Evolutionary conservation across 78 protist species (phyloP), one percentile per base, ranked within the genome.

Genomic region (Acrasis kona): DNA sequence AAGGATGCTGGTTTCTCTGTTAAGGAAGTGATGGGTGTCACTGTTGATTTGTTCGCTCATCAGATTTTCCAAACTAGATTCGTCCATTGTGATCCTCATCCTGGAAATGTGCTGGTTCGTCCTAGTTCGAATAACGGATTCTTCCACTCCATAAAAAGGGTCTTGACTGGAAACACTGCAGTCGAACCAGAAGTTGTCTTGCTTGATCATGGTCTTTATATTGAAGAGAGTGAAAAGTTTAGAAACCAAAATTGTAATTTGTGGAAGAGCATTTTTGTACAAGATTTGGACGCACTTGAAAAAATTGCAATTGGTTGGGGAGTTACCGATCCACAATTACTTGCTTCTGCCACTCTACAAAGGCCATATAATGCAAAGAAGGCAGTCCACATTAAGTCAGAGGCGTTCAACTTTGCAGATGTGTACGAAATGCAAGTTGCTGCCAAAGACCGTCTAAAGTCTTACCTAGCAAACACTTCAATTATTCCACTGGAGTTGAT

Each of bases 161-260:
- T 7, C 6, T 28, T 4, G 30, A 5, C 6, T 2, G 30, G 6
- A 9, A 8, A 65, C 27, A 4, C 31, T 39, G 12, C 4, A 19
- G 65, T 64, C 50, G 37, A 2, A 42, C 32, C n/a, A n/a, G 81
- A 80, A 76, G 32, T 87, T 0, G 88, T 87, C 36, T 68, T 87
- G 10, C 84, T 87, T 1, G 92, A 87, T 70, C 92, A 87, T 70
- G 91, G 92, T 31, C 86, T 87, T n/a, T 87, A 84, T 65, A 65
- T 69, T 8, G 78, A 84, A 30, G 34, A 78, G 8, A 37, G 1
- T 31, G 72, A 58, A 9, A 67, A 27, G 32, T 36, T 80, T 31
- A 72, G 82, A 4, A 2, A 5, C 7, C 27, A 31, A 3, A 76
- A 78, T 37, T 41, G 82, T n/a, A 10, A 37, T 28, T 66, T 87